Evolutionary conservation across 2,329 filamentous ascomycete species (phyloP).

Genomic region (Alternaria conjuncta): DNA sequence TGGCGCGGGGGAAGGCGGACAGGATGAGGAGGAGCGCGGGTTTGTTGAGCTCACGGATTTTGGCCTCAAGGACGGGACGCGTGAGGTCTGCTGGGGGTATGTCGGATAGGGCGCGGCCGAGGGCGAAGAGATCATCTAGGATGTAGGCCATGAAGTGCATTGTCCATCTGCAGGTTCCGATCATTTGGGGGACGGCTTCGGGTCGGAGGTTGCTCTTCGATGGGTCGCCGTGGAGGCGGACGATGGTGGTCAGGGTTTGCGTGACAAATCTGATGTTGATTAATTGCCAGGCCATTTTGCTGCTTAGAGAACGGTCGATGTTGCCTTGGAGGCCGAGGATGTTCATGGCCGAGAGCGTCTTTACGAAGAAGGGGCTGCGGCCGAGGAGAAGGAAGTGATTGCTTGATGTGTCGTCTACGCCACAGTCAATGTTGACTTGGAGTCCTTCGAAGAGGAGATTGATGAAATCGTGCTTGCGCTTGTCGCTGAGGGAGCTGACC

Average conservation of each 20-base stretch:
- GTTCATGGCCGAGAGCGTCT: constrained; percentile 79
- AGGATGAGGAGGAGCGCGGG: constrained; percentile 43
- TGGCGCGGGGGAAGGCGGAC: constrained; percentile 43
- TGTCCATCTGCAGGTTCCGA: constrained; percentile 79
- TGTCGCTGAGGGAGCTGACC: constrained; percentile 32
- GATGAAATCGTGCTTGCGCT: constrained; percentile 58
- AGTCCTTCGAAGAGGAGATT: constrained; percentile 65
- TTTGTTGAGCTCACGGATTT: constrained; percentile 43
- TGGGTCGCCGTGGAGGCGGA: constrained; percentile 53
- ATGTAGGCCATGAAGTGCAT: constrained; percentile 68
- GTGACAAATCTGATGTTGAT: constrained; percentile 75
- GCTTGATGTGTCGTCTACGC: constrained; percentile 71
- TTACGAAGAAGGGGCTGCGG: constrained; percentile 72
- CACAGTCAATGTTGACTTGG: constrained; percentile 74
- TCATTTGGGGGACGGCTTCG: constrained; percentile 48
- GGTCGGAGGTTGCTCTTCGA: constrained; percentile 52
- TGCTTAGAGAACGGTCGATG: constrained; percentile 63
- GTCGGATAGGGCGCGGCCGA: constrained; percentile 31
- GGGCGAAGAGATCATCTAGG: constrained; percentile 57
- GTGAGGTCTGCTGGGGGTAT: constrained; percentile 47
- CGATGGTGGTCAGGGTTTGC: constrained; percentile 67
- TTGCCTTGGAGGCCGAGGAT: constrained; percentile 66
- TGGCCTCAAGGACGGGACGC: constrained; percentile 30
- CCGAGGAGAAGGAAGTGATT: constrained; percentile 46
- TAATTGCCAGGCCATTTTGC: constrained; percentile 76